Evolutionary conservation across 129 eudicot species (phyloP), one percentile per base, ranked within the genome.

Genomic region (Saposhnikovia divaricata): DNA sequence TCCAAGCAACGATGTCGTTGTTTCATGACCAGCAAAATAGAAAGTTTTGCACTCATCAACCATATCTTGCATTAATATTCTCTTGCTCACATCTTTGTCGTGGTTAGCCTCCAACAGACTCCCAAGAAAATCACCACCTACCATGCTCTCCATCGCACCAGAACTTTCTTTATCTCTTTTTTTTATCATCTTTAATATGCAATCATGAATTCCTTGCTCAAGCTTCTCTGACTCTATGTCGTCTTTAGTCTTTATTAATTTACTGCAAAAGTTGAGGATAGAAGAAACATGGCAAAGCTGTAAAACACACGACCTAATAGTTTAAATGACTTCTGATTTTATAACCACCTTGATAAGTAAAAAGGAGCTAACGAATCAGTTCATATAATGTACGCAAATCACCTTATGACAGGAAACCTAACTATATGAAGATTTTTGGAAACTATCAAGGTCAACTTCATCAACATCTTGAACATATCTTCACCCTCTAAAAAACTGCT

Each of bases 41-140:
- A 89, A 89, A n/a, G 97, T 89, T 82, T 91, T 91, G 82, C 94
- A 89, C 76, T 92, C 97, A 37, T 91, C 93, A 11, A 85, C 90
- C 68, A 89, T 81, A 68, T 87, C 90, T 4, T 91, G 87, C 48
- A 87, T n/a, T 77, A 89, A 63, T 11, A 89, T 79, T 76, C 82
- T 74, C 69, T 87, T 87, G 38, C 25, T 63, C 44, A 59, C 72
- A 77, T 86, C 80, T 28, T 76, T 51, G 7, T 82, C 86, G 25
- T 74, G 45, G 74, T 80, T 82, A 66, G 90, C 88, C 80, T 80
- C 80, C 37, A 88, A 25, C 34, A 92, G 85, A 75, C 79, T 80
- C 46, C 93, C 91, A 38, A 91, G 93, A 76, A 85, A 91, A 75
- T 89, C 91, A 12, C 68, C 83, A 61, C 21, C 61, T 21, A 13